These are phyloP conservation scores for Oryza punctata DNA, from an alignment of 176 grass and related monocot genomes.

Conservation along the genomic window DNA sequence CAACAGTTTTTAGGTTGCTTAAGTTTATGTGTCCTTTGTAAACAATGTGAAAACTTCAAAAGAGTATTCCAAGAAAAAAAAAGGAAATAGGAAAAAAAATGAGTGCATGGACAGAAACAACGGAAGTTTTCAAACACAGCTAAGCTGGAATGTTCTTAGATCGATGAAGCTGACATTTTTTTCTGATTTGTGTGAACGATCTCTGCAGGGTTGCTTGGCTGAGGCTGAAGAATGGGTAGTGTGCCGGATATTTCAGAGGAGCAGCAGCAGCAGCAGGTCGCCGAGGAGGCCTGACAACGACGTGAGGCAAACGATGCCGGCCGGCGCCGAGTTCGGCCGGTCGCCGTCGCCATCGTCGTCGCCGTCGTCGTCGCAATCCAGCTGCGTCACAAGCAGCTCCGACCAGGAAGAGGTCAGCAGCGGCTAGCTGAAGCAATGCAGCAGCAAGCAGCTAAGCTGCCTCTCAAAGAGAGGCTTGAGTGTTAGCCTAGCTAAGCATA, in stretches of 20 bases:
- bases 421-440: not conserved
- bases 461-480: constrained; percentile 49
- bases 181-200: not conserved
- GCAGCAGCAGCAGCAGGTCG: constrained; percentile 8
- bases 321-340: not conserved
- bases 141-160: not conserved
- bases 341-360: not conserved
- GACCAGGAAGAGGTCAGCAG: constrained; percentile 70
- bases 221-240: constrained; percentile 62
- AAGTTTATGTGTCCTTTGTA: not conserved
- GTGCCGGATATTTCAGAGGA: constrained; percentile 75
- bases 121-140: not conserved
- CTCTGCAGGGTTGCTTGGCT: constrained; percentile 50
- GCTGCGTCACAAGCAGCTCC: constrained; percentile 63
- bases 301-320: not conserved
- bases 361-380: constrained; percentile 43
- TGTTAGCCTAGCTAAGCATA: constrained; percentile 36
- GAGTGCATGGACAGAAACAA: not conserved
- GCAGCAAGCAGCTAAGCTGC: not conserved
- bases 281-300: not conserved
- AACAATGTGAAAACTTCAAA: not conserved
- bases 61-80: not conserved
- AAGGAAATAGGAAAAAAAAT: not conserved
- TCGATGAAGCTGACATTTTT: not conserved
- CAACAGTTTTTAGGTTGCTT: not conserved